phyloP scores from a whole-genome alignment of 495 filamentous ascomycete genomes.

The Annulohypoxylon moriforme region DNA sequence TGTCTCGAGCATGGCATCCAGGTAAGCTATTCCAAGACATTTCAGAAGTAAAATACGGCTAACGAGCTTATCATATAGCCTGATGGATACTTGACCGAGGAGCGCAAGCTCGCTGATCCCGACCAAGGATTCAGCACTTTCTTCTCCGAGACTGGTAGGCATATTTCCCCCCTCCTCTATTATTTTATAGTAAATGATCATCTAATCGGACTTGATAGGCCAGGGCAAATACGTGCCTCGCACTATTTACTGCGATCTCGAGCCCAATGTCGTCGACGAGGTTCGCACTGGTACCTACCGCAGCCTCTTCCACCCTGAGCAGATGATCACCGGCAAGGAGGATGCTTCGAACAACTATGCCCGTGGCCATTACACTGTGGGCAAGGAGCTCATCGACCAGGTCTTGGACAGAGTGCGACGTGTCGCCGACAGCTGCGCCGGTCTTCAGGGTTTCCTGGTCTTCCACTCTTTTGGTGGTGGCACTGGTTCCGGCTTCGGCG shows the following conservation, averaged over 20 bases:
- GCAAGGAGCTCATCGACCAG: conserved; percentile 97
- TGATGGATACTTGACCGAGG: conserved; percentile 98
- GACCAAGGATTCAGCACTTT: conserved; percentile 99
- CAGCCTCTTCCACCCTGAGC: conserved; percentile 95
- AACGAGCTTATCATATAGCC: conserved; percentile 70
- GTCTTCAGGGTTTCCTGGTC: conserved; percentile 97
- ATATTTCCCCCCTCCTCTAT: too few relatives aligned
- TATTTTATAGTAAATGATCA: conserved; percentile 8
- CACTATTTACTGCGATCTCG: conserved; percentile 99
- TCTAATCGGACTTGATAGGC: conserved; percentile 64
- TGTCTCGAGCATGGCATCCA: conserved; percentile 99
- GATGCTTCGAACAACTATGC: conserved; percentile 99
- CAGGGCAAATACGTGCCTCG: conserved; percentile 99
- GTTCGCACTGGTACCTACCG: conserved; percentile 98
- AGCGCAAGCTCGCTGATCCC: conserved; percentile 90
- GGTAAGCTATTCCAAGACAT: conserved; percentile 66
- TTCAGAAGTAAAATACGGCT: conserved; percentile 43
- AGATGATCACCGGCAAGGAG: conserved; percentile 99
- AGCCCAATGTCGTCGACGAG: conserved; percentile 99
- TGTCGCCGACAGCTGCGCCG: conserved; percentile 95
- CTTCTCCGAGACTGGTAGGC: conserved; percentile 98
- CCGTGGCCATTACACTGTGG: conserved; percentile 98
- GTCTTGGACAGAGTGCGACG: conserved; percentile 96
- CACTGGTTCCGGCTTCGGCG: conserved; percentile 98
- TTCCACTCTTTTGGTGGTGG: conserved; percentile 99